Percentiles rank a stretch among this genome's conserved stretches.
Conservation (phyloP, 495 filamentous ascomycete genomes). For the Lasiosphaeriaceae sp. region DNA sequence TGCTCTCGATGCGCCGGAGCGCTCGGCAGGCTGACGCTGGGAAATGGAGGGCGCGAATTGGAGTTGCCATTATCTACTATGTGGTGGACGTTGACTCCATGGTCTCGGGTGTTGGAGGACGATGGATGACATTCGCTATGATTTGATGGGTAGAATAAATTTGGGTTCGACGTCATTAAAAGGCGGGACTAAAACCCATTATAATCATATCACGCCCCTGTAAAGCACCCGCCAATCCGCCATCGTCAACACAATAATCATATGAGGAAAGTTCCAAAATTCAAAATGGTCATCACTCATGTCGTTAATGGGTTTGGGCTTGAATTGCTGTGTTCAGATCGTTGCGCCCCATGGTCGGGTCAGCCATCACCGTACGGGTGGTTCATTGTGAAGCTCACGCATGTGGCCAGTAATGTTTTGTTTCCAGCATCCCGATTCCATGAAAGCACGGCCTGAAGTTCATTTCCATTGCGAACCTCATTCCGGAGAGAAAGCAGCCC, state of each 20-base stretch:
- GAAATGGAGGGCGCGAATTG: background rate
- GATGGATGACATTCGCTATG: background rate
- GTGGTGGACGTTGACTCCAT: background rate
- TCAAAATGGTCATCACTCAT: background rate
- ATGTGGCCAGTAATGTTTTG: background rate
- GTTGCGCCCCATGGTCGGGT: background rate
- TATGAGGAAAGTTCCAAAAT: background rate
- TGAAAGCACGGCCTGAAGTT: slow-evolving; percentile 29
- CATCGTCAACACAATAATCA: too few species aligned
- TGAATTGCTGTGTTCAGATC: background rate
- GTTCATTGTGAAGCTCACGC: background rate
- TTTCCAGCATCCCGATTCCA: background rate
- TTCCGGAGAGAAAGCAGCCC: slow-evolving; percentile 44
- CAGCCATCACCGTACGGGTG: background rate
- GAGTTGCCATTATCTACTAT: background rate
- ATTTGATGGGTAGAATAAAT: background rate
- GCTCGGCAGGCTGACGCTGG: background rate
- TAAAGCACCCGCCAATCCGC: too few species aligned
- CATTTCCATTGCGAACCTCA: slow-evolving; percentile 37
- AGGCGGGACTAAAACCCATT: background rate
- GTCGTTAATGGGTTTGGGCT: background rate
- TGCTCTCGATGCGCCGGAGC: slow-evolving; percentile 8
- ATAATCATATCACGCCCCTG: too few species aligned
- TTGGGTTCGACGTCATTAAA: slow-evolving; percentile 2
- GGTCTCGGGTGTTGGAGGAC: background rate